Evolutionary conservation across 2,329 filamentous ascomycete species (phyloP).

Genomic region (Paecilomyces fulvus): DNA sequence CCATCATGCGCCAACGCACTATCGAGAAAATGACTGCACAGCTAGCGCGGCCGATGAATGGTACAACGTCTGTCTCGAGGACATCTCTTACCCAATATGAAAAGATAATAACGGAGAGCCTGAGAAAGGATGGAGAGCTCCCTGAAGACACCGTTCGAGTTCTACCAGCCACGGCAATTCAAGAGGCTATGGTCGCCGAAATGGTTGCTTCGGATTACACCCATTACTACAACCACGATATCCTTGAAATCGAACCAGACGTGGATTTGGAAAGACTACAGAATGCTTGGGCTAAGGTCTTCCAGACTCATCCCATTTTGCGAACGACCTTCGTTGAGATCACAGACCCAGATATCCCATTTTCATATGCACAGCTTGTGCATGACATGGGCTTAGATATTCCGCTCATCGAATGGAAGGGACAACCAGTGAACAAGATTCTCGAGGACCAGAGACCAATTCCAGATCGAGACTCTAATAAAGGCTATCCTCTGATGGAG

Average conservation of each 20-base stretch:
- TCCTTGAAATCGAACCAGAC: constrained; percentile 51
- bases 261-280: constrained; percentile 51
- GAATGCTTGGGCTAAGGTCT: constrained; percentile 53
- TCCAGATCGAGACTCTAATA: constrained; percentile 8
- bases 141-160: constrained; percentile 47
- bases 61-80: constrained; percentile 15
- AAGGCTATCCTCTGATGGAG: constrained; percentile 19
- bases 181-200: constrained; percentile 77
- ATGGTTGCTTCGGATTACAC: constrained; percentile 68
- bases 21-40: constrained; percentile 51
- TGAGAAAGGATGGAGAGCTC: constrained; percentile 26
- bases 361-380: constrained; percentile 51
- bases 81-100: constrained; percentile 12
- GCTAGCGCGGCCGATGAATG: constrained; percentile 9
- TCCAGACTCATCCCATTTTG: constrained; percentile 58
- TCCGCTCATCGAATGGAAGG: constrained; percentile 14
- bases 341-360: constrained; percentile 49
- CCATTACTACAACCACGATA: constrained; percentile 79
- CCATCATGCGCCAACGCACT: constrained; percentile 65
- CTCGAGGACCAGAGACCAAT: constrained; percentile 2
- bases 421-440: constrained; percentile 11
- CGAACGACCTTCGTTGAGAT: constrained; percentile 65
- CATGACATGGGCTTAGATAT: constrained; percentile 27
- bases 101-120: constrained; percentile 29
- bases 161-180: constrained; percentile 70